Conservation (phyloP, 176 grass and related monocot species). For the Lolium multiflorum region DNA sequence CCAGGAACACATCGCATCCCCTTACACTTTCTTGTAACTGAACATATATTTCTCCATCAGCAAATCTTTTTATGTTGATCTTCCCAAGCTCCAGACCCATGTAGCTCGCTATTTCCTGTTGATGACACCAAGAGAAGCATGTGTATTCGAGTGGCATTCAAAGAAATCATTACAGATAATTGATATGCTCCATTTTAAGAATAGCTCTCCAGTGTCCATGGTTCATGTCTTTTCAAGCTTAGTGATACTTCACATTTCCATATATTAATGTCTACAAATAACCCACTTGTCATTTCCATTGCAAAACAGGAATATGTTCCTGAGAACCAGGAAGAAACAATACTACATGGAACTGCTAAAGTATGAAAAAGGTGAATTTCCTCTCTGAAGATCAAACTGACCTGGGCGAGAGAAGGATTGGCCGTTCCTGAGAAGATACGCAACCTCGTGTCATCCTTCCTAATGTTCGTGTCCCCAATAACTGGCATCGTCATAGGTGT, state of each 20-base stretch:
- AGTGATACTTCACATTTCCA: constrained; percentile 4
- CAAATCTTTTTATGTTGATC: constrained; percentile 94
- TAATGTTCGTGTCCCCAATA: constrained; percentile 39
- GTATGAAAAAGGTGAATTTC: not conserved
- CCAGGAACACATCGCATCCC: constrained; percentile 92
- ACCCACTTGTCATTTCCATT: not conserved
- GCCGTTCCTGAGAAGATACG: constrained; percentile 95
- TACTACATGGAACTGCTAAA: not conserved
- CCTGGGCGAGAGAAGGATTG: constrained; percentile 80
- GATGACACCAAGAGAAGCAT: constrained; percentile 29
- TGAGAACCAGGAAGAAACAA: not conserved
- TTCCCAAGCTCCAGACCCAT: constrained; percentile 96
- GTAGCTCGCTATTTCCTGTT: constrained; percentile 97
- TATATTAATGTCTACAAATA: not conserved
- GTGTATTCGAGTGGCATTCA: not conserved
- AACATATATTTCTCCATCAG: constrained; percentile 98
- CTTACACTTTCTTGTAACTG: constrained; percentile 98
- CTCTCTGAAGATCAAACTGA: constrained; percentile 38
- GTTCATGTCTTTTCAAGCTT: constrained; percentile 12
- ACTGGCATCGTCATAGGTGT: constrained; percentile 41
- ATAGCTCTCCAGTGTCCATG: not conserved
- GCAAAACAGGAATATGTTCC: not conserved
- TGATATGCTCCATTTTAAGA: not conserved
- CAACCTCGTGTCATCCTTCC: constrained; percentile 68
- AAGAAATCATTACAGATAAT: not conserved